Evolutionary conservation across 768 basidiomycete species (phyloP), one percentile per base, ranked within the genome.

Genomic region (Serpula lacrymans): DNA sequence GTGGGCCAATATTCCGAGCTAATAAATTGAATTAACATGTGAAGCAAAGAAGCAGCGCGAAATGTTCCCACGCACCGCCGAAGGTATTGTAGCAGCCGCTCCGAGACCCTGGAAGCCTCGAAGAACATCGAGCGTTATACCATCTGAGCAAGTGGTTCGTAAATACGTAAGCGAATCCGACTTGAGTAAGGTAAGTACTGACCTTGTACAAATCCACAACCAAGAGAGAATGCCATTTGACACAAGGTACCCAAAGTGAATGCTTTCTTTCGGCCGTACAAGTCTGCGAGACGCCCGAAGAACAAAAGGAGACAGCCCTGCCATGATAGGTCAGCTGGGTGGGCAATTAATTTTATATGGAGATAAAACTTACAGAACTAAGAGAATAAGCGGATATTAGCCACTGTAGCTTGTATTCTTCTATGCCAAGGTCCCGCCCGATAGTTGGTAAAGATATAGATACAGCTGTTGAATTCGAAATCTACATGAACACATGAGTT

Each of bases 71-170:
- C 71, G 54, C 66, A 87, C 84, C 9, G 80, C 71, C 12, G 88
- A 77, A 4, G 88, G 88, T 12, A 89, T 77, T 4, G 74, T 73
- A 1, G 88, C 88, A 0, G 89, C 86, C 0, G 74, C 74, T 1
- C 88, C 92, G n/a, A 84, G 64, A 2, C 92, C 92, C 48, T 91
- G 85, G 13, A 90, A 58, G 0, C 75, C 93, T 43, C 93, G 73
- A 12, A 92, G 68, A 12, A 93, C 60, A 46, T 82, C 76, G 25
- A 96, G 63, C 0, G 75, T 73, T 6, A 82, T 58, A 6, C 72
- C 68, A 50, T 77, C 82, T 84, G 34, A n/a, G 38, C 6, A 2
- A 16, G 25, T 27, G 8, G 22, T 35, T 4, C 36, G 9, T 14
- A 11, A 6, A 13, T 2, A 10, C 1, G 6, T 10, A 1, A 22